Conservation (phyloP, 2,329 filamentous ascomycete genomes). For the Fusarium bulbicola region DNA sequence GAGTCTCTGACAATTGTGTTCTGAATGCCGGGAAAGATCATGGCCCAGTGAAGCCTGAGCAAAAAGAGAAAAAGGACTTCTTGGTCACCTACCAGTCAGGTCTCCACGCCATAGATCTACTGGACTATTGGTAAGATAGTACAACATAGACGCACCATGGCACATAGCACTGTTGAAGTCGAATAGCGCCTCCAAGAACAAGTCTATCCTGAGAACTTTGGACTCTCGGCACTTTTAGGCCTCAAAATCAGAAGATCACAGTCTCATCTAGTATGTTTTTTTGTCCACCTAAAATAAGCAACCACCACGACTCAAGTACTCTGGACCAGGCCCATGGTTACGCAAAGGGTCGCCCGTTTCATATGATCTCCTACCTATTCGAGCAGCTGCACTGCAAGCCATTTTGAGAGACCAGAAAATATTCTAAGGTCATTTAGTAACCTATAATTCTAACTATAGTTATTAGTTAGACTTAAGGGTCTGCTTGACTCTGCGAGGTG, state of each 20-base stretch:
- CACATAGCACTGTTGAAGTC: background rate
- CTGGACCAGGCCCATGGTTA: background rate
- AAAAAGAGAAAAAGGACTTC: background rate
- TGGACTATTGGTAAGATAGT: background rate
- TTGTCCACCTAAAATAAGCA: background rate
- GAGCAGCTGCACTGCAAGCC: background rate
- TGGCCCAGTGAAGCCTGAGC: too few relatives aligned
- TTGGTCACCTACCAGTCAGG: too few relatives aligned
- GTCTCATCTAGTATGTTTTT: background rate
- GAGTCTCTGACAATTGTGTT: background rate
- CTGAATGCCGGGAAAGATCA: background rate
- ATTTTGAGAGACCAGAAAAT: background rate
- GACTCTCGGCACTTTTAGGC: background rate
- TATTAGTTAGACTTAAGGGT: background rate
- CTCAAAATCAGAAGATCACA: background rate
- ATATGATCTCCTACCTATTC: background rate
- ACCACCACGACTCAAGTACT: background rate
- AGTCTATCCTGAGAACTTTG: background rate
- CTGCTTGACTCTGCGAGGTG: too few relatives aligned
- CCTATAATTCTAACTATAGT: too few relatives aligned
- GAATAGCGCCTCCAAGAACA: too few relatives aligned
- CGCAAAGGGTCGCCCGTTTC: background rate
- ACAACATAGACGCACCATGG: background rate
- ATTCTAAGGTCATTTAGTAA: too few relatives aligned
- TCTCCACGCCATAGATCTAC: background rate